Evolutionary conservation across 805 yeast species (phyloP).

Genomic region (Wickerhamomyces xylosicus): DNA sequence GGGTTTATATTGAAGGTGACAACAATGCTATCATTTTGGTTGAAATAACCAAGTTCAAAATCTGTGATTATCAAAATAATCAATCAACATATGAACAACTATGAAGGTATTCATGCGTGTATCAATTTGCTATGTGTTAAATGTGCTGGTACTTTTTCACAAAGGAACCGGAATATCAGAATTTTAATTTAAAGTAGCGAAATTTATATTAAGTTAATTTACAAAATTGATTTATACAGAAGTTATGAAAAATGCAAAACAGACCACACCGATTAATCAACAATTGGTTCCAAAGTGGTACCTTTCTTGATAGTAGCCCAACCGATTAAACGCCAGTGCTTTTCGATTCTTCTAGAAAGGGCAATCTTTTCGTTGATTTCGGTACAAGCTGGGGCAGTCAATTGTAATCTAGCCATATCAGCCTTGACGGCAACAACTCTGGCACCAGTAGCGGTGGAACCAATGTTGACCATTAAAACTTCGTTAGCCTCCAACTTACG

Average conservation of each 20-base stretch:
- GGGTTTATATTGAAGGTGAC: slow-evolving; percentile 53
- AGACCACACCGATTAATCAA: slow-evolving; percentile 2
- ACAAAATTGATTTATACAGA: not conserved
- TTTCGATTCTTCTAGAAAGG: slow-evolving; percentile 95
- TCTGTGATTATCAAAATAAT: slow-evolving; percentile 70
- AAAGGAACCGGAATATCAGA: too few species aligned
- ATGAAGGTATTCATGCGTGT: too few species aligned
- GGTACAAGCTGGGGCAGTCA: slow-evolving; percentile 98
- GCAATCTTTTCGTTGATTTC: slow-evolving; percentile 98
- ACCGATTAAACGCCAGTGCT: slow-evolving; percentile 99
- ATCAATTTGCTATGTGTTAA: too few species aligned
- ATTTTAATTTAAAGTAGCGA: too few species aligned
- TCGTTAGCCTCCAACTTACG: slow-evolving; percentile 90
- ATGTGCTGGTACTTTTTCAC: too few species aligned
- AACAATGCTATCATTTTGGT: slow-evolving; percentile 60
- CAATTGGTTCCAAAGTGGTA: slow-evolving; percentile 71
- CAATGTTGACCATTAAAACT: slow-evolving; percentile 97
- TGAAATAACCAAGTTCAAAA: slow-evolving; percentile 55
- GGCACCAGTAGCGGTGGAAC: slow-evolving; percentile 99
- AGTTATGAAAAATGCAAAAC: not conserved
- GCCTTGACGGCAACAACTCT: slow-evolving; percentile 97
- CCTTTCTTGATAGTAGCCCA: slow-evolving; percentile 99
- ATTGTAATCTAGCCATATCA: slow-evolving; percentile 96
- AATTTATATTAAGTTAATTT: too few species aligned
- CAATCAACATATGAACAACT: slow-evolving; percentile 17